These are phyloP conservation scores for Solanum hybrid DNA, from an alignment of 305 asterid genomes.

Conservation along the genomic window DNA sequence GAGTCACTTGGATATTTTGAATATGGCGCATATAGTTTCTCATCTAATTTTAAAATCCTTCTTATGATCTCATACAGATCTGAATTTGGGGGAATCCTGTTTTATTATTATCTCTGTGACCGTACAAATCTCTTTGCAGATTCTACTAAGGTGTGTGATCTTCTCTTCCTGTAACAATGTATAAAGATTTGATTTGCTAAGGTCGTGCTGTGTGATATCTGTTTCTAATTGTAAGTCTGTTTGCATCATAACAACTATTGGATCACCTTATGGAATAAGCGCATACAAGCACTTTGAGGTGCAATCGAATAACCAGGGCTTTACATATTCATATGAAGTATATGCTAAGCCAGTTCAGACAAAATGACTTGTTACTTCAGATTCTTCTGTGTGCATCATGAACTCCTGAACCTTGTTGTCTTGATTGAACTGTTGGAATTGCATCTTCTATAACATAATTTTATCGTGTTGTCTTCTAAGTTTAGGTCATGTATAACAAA, in stretches of 20 bases:
- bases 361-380: not conserved
- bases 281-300: not conserved
- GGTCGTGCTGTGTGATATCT: not conserved
- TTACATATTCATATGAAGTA: not conserved
- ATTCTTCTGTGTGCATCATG: not conserved
- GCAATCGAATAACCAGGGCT: not conserved
- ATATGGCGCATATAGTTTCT: conserved; percentile 7
- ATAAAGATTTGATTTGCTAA: not conserved
- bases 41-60: conserved; percentile 10
- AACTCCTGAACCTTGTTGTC: not conserved
- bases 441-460: not conserved
- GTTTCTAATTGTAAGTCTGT: not conserved
- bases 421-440: not conserved
- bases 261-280: not conserved
- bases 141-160: conserved; percentile 63
- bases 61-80: conserved; percentile 46
- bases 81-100: conserved; percentile 75
- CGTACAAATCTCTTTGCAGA: conserved; percentile 75
- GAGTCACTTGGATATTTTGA: conserved; percentile 18
- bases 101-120: conserved; percentile 84
- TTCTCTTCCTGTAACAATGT: not conserved
- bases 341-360: not conserved
- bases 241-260: not conserved
- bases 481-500: not conserved
- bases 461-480: not conserved